phyloP scores from a whole-genome alignment of 2,329 filamentous ascomycete genomes.

The Xylaria sp. region DNA sequence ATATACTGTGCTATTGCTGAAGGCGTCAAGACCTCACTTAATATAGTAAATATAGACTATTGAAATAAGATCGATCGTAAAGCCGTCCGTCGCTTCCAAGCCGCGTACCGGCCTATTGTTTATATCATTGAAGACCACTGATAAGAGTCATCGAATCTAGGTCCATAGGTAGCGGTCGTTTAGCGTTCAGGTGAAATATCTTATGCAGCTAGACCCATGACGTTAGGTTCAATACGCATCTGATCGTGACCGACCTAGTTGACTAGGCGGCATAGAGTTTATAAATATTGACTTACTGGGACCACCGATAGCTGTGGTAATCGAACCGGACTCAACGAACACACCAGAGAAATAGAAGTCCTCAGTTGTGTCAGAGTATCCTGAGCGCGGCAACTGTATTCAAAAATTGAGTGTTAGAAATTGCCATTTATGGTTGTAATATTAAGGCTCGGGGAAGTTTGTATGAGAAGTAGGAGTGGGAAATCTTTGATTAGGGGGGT shows the following conservation, averaged over 20 bases:
- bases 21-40: neutral
- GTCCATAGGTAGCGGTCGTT: neutral
- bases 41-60: conserved; percentile 2
- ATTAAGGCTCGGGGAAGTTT: neutral
- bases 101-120: neutral
- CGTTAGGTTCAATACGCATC: conserved; percentile 9
- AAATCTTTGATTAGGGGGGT: neutral
- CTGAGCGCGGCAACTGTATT: conserved; percentile 63
- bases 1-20: neutral
- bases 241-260: neutral
- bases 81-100: neutral
- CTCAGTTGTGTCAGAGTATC: conserved; percentile 66
- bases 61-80: neutral
- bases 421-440: neutral
- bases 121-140: neutral
- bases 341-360: conserved; percentile 80
- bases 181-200: neutral
- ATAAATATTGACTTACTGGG: conserved; percentile 38
- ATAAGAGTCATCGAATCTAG: neutral
- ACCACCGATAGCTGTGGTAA: conserved; percentile 52
- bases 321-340: conserved; percentile 71
- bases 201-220: conserved; percentile 22
- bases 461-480: neutral
- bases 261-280: neutral
- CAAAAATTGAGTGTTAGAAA: neutral